Base-by-base conservation (phyloP, 352 stramenopile species). In the Phytophthora sojae region DNA sequence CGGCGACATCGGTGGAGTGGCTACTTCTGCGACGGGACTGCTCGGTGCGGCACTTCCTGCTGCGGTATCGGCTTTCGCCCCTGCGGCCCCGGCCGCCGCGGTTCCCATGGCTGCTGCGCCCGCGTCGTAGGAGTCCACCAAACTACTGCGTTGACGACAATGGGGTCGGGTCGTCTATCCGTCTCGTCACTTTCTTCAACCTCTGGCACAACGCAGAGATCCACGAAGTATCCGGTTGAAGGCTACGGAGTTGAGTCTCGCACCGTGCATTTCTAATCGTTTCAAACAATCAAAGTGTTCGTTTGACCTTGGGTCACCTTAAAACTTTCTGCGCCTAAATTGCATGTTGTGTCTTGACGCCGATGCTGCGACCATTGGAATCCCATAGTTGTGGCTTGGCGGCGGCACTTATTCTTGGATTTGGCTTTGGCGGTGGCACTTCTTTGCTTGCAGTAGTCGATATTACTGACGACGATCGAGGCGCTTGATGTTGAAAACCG, bases 341-440 rank as follows among this genome's bases (percentile, higher is more conserved):
- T 15, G 14, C 30, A 25, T 57, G 35, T 11, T 57, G 35, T 11
- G 52, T 39, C 44, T 79, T 63, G 26, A 84, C 57, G 4, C 73
- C 65, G 59, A 88, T 75, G 37, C 71, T 79, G 25, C 80, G 78
- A 32, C 83, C 83, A 61, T 89, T 90, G 62, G 63, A 71, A 72
- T 92, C 84, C 80, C 80, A 92, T 29, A 90, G 35, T 29, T 81
- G 76, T 2, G 58, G 53, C 54, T 72, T 71, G 4, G 51, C 57
- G 14, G 21, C 6, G 35, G 42, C 25, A 32, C 57, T 59, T 0
- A 19, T 2, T 44, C 49, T 39, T 17, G 26, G 1, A 50, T 23
- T 59, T 1, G 56, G 15, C 30, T 73, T 59, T 56, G 35, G 15
- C n/a, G 47, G 32, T 29, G 35, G 21, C 35, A 52, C 15, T 49